Evolutionary conservation across 2,329 filamentous ascomycete species (phyloP).

Genomic region (Periconia sp.): DNA sequence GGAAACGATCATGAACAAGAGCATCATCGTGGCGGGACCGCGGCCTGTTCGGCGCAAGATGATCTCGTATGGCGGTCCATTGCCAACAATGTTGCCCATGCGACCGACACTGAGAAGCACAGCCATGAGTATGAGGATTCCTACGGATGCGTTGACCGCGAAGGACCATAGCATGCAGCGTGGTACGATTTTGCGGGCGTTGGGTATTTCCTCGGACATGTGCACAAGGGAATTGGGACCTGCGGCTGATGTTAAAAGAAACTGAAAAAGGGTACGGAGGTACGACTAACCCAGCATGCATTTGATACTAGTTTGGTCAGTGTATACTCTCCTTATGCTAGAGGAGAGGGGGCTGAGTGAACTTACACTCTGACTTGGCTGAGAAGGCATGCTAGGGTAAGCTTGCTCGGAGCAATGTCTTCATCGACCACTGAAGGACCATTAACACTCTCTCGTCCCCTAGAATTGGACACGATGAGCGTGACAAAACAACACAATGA

Average conservation of each 20-base stretch:
- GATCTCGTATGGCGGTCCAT: no score
- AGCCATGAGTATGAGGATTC: conserved; percentile 22
- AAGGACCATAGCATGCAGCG: conserved; percentile 17
- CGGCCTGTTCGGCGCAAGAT: no score
- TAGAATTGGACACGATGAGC: no score
- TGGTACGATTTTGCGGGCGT: conserved; percentile 24
- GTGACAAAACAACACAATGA: conserved; percentile 13
- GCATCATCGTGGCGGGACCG: conserved; percentile 5
- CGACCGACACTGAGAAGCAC: conserved; percentile 10
- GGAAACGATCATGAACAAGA: conserved; percentile 12
- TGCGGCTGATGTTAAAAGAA: not conserved
- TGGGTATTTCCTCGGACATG: conserved; percentile 20
- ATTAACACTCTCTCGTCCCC: no score
- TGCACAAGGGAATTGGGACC: conserved; percentile 8
- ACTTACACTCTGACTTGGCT: conserved; percentile 17
- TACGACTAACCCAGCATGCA: conserved; percentile 4
- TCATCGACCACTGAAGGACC: no score
- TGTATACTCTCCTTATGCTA: no score
- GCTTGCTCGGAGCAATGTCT: no score
- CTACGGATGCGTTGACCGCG: conserved; percentile 12
- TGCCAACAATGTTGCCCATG: no score
- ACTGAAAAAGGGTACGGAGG: not conserved
- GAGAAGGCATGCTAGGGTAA: conserved; percentile 16
- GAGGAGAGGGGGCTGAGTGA: conserved; percentile 28
- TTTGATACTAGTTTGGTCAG: no score